These are phyloP conservation scores for Paecilomyces niveus DNA, from an alignment of 2,329 filamentous ascomycete species.

Conservation along the genomic window DNA sequence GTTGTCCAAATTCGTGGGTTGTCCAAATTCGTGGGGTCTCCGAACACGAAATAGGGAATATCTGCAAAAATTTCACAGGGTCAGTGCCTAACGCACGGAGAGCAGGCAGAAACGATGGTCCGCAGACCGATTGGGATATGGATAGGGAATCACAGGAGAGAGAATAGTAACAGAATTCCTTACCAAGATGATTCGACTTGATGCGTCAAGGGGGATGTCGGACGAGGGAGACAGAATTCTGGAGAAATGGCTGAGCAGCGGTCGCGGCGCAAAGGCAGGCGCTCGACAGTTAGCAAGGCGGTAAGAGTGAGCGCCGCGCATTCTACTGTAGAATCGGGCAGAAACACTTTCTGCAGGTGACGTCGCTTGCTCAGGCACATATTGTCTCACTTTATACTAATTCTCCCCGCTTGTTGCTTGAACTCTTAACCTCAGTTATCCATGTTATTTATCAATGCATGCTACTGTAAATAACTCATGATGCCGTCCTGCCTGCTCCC, in stretches of 20 bases:
- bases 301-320: background rate
- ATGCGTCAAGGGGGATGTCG: background rate
- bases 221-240: background rate
- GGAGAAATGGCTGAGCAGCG: background rate
- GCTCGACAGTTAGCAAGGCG: background rate
- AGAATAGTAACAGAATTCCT: background rate
- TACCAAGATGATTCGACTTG: background rate
- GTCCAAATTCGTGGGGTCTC: background rate
- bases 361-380: background rate
- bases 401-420: background rate
- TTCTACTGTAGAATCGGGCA: background rate
- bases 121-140: background rate
- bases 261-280: background rate
- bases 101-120: background rate
- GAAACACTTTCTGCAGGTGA: background rate
- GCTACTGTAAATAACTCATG: background rate
- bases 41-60: background rate
- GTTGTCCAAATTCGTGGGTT: background rate
- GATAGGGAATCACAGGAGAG: background rate
- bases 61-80: background rate
- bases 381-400: background rate
- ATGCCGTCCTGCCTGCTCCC: background rate
- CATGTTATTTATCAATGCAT: background rate
- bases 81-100: background rate
- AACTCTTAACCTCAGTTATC: too few relatives aligned